Base-by-base conservation (phyloP, 768 basidiomycete species). In the Agrocybe chaxingu region DNA sequence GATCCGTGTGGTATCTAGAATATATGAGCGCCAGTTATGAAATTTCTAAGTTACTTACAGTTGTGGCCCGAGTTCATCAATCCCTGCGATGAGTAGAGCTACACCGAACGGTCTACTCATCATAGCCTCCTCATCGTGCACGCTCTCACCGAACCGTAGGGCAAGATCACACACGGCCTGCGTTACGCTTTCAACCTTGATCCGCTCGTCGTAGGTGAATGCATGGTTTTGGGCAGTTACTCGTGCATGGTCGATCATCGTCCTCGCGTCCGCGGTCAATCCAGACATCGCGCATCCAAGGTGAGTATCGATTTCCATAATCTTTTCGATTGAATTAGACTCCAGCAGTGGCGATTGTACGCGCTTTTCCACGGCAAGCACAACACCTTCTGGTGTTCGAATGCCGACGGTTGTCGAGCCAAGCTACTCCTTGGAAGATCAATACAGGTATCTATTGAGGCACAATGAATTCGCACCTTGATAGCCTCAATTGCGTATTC, bases 401-500 rank as follows among this genome's bases (percentile, higher is more conserved):
- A 98, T 89, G 52, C 96, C 97, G 59, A 99, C 89, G 37, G 97
- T 97, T 54, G 97, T 98, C 51, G 94, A 98, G 48, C 97, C 97
- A 62, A 98, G 88, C 95, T 98, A 65, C 48, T 35, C 31, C 13
- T 7, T 4, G 35, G 18, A 43, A 29, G 33, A 24, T 24, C 24
- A 24, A 24, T 24, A 24, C 24, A 24, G 24, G 24, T 24, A 24
- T 24, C 24, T 24, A 24, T 24, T 24, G 24, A 24, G 3, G 24
- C 24, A 5, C 24, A 24, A 24, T 24, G 24, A 19, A 19, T n/a
- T 51, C 66, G 51, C 56, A 94, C 94, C 72, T 97, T 98, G 70
- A 98, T 98, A 7, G 97, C 97, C 65, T 99, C 97, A 66, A 98
- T 99, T 45, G 97, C 97, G 77, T 98, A 98, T 72, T 99, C 97